Evolutionary conservation across 306 rosid genomes (phyloP), one percentile per base, ranked within the genome.

Genomic region (Cucurbita moschata): DNA sequence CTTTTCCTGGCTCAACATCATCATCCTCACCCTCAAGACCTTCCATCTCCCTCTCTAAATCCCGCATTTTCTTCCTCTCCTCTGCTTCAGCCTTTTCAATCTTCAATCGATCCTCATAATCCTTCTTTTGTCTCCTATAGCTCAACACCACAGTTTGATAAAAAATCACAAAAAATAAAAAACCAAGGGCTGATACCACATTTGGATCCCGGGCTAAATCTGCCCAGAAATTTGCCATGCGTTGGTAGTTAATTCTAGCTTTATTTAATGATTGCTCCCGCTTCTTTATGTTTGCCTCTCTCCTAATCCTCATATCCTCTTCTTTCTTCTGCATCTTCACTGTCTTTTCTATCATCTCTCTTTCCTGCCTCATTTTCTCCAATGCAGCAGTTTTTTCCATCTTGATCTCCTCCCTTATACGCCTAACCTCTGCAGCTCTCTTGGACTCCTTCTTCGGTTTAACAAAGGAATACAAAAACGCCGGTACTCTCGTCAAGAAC

Each of bases 51-150:
- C 82, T 79, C 85, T 94, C 98, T 72, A 89, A 68, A 62, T 81
- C 87, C 84, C 85, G 87, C 92, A 90, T 84, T 77, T 89, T 90
- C 87, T 73, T 90, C 83, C 87, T 88, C 90, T 94, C 98, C 19
- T 94, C 98, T 0, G 92, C 98, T 82, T 94, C 98, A 0, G 97
- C 98, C 50, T 82, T 81, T 90, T 89, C 88, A 62, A 94, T 90
- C 92, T 89, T 89, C 80, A 90, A 57, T 85, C 98, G 84, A 57
- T 94, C 98, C 61, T 94, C 98, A 40, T 94, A 94, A 82, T 94
- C 98, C 84, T 81, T 89, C 86, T 94, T 90, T 83, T 94, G 97
- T 87, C 82, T 90, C 85, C 87, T 84, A 73, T 94, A 94, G 65
- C 80, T 89, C 26, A 85, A 74, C 83, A 94, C 98, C 78, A 94